phyloP scores from a whole-genome alignment of 148 eudicot species.

The Agrostemma githago region DNA sequence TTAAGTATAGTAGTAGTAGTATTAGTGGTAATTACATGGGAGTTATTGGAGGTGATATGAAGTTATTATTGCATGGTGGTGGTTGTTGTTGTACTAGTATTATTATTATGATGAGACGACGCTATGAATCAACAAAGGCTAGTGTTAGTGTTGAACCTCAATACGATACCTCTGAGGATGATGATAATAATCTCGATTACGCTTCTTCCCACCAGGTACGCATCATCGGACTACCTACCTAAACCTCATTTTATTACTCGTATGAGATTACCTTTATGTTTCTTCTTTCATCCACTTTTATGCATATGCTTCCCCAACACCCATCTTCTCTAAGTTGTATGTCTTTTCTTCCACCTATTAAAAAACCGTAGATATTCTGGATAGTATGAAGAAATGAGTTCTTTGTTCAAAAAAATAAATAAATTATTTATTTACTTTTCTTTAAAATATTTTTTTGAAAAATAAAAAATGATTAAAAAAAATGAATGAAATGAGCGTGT shows the following conservation, averaged over 20 bases:
- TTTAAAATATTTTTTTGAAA: too few species aligned
- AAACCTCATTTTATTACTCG: neutral
- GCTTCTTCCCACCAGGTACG: conserved; percentile 33
- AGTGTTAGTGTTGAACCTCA: conserved; percentile 26
- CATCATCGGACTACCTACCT: too few species aligned
- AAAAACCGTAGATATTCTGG: too few species aligned
- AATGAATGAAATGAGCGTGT: too few species aligned
- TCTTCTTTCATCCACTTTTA: neutral
- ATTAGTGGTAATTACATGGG: neutral
- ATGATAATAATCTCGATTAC: conserved; percentile 17
- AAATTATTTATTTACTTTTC: too few species aligned
- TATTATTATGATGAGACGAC: neutral
- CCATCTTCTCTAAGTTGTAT: too few species aligned
- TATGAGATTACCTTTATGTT: neutral
- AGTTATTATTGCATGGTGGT: conserved; percentile 3
- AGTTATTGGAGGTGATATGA: neutral
- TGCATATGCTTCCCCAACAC: too few species aligned
- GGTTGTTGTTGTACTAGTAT: neutral
- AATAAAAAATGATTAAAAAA: too few species aligned
- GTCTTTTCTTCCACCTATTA: neutral
- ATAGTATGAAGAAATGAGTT: too few species aligned
- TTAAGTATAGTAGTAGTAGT: neutral
- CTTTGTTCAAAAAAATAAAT: too few species aligned
- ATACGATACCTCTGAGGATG: conserved; percentile 26
- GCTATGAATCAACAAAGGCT: conserved; percentile 34